Evolutionary conservation across 176 grass and related monocot species (phyloP).

Genomic region (Neostapfia colusana): DNA sequence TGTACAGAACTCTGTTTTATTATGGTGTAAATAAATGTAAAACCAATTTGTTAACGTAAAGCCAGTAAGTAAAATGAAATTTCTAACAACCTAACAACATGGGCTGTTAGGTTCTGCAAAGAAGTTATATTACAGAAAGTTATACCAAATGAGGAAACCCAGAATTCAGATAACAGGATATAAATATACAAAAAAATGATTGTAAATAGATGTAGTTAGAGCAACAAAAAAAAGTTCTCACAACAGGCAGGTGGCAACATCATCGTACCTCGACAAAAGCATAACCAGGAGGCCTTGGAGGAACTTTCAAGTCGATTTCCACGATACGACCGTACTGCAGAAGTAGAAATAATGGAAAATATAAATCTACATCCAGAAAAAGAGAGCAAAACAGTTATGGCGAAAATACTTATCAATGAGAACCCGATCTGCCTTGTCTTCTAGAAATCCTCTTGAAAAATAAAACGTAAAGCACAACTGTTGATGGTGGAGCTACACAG

Average conservation of each 20-base stretch:
- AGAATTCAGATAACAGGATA: not conserved
- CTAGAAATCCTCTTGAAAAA: not conserved
- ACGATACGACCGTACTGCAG: constrained; percentile 87
- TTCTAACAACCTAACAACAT: not conserved
- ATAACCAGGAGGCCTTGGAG: constrained; percentile 88
- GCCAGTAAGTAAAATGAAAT: not conserved
- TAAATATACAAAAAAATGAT: not conserved
- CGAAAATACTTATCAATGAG: not conserved
- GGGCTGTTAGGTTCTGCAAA: not conserved
- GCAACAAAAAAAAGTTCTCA: not conserved
- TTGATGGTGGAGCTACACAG: not conserved
- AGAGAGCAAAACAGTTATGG: not conserved
- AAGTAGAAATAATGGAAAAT: constrained; percentile 30
- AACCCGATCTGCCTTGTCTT: constrained; percentile 5
- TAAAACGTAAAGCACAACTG: not conserved
- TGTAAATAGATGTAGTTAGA: not conserved
- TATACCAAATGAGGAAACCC: not conserved
- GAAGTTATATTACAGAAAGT: not conserved
- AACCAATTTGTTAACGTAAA: not conserved
- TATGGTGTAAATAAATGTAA: not conserved
- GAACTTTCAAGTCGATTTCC: constrained; percentile 93
- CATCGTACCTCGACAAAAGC: constrained; percentile 84
- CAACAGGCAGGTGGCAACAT: not conserved
- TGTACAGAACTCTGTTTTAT: too few species aligned
- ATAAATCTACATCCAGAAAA: constrained; percentile 21